phyloP scores from a whole-genome alignment of 2,329 filamentous ascomycete species.

The Verticillium nubilum region DNA sequence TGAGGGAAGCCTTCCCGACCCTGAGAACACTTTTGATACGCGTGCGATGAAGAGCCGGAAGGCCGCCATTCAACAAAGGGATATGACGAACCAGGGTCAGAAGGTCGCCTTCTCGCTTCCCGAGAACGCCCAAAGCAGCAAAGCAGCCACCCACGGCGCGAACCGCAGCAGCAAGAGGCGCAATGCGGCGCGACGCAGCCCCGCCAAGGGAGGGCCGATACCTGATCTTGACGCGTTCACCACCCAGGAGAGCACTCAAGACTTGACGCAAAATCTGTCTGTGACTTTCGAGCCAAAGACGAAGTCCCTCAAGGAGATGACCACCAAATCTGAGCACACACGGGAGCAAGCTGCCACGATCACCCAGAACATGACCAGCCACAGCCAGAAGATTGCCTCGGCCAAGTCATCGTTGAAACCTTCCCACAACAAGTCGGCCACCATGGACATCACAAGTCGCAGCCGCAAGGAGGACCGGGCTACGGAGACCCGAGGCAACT shows the following conservation, averaged over 20 bases:
- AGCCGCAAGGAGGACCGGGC: constrained; percentile 7
- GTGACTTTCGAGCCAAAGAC: constrained; percentile 13
- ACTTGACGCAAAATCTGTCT: constrained; percentile 17
- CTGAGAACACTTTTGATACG: constrained; percentile 11
- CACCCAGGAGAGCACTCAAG: constrained; percentile 15
- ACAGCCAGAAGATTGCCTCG: constrained; percentile 9
- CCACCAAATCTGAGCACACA: background rate
- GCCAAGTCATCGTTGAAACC: constrained; percentile 8
- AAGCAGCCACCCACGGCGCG: constrained; percentile 23
- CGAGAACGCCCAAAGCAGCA: constrained; percentile 21
- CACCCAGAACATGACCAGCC: constrained; percentile 13
- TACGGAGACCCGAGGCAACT: constrained; percentile 15
- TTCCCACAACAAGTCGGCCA: constrained; percentile 8
- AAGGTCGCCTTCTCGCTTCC: constrained; percentile 38
- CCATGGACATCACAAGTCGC: constrained; percentile 11
- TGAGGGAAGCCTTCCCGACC: constrained; percentile 14
- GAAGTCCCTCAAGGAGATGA: constrained; percentile 9
- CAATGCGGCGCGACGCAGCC: constrained; percentile 9
- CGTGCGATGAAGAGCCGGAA: constrained; percentile 6
- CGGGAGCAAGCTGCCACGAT: constrained; percentile 10
- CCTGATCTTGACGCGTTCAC: constrained; percentile 11
- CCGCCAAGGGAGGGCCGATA: constrained; percentile 8
- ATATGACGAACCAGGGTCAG: constrained; percentile 17
- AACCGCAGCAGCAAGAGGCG: constrained; percentile 39
- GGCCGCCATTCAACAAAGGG: background rate